A percentile compares a stretch with the other conserved stretches of the same genome.
These are phyloP conservation scores for Fusarium phyllophilum DNA, from an alignment of 2,329 filamentous ascomycete genomes.

Conservation along the genomic window DNA sequence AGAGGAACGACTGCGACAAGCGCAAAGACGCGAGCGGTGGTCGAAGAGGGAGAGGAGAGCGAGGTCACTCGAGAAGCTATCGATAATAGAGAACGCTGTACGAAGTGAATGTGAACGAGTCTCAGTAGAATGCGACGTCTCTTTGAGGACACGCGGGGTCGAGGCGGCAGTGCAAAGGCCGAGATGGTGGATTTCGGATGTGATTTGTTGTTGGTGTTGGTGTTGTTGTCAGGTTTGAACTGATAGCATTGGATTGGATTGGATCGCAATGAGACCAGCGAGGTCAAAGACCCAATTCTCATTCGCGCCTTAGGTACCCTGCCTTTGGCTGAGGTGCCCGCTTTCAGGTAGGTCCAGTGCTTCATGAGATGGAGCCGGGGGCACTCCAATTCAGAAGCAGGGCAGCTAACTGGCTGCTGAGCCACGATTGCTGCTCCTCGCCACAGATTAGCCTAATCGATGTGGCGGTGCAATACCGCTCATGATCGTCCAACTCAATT, in stretches of 20 bases:
- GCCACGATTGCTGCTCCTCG: conserved; percentile 19
- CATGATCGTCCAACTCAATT: background rate
- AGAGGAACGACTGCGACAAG: conserved; percentile 38
- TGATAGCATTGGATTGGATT: conserved; percentile 30
- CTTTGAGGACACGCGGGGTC: conserved; percentile 26
- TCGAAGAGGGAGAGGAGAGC: conserved; percentile 24
- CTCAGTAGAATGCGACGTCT: conserved; percentile 15
- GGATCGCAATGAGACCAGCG: conserved; percentile 34
- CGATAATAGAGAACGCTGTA: background rate
- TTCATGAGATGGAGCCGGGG: conserved; percentile 17
- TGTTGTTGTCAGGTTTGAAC: conserved; percentile 38
- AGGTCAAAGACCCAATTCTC: conserved; percentile 36
- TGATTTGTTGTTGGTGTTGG: conserved; percentile 36
- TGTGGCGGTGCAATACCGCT: conserved; percentile 36
- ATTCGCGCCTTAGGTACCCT: conserved; percentile 34
- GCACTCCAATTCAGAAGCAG: conserved; percentile 4
- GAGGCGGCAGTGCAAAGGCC: conserved; percentile 20
- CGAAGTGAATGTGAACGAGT: background rate
- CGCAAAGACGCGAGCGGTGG: conserved; percentile 44
- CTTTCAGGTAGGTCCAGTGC: background rate
- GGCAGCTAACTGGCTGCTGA: conserved; percentile 12
- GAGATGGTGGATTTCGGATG: conserved; percentile 9
- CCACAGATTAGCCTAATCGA: conserved; percentile 12
- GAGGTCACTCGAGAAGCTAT: conserved; percentile 22
- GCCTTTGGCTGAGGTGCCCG: conserved; percentile 14